Evolutionary conservation across 768 basidiomycete genomes (phyloP).

Genomic region (Lactifluus rugatus): DNA sequence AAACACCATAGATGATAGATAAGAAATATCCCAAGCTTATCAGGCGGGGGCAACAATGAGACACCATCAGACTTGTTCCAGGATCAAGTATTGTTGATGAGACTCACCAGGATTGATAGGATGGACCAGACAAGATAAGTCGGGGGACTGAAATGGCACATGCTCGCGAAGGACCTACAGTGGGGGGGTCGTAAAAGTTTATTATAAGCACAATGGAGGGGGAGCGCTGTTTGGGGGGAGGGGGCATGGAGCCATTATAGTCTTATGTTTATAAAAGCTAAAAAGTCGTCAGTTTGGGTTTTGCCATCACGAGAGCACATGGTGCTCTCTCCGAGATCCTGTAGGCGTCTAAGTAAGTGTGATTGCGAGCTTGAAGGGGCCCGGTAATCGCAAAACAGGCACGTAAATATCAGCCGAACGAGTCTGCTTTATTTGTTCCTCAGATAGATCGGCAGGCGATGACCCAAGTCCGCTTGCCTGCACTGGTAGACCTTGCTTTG

Average conservation of each 20-base stretch:
- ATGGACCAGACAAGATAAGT: slow-evolving; percentile 52
- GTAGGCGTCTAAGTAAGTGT: no score
- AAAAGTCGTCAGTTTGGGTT: neutral
- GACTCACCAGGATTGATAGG: slow-evolving; percentile 41
- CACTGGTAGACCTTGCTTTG: no score
- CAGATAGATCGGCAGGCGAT: neutral
- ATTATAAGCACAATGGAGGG: neutral
- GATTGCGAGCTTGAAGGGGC: no score
- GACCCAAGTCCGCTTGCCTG: no score
- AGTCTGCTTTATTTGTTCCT: no score
- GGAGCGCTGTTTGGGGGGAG: neutral
- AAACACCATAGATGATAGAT: slow-evolving; percentile 72
- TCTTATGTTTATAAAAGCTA: neutral
- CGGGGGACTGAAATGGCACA: slow-evolving; percentile 7
- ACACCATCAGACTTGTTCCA: neutral
- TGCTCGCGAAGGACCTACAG: neutral
- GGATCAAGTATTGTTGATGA: neutral
- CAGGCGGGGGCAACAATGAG: neutral
- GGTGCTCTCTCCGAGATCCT: neutral
- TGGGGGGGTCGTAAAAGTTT: neutral
- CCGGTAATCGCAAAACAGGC: no score
- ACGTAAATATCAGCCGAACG: no score
- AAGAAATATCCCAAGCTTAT: slow-evolving; percentile 53
- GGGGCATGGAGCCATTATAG: neutral
- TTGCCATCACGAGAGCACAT: slow-evolving; percentile 10